These are phyloP conservation scores for Annulohypoxylon truncatum DNA, from an alignment of 2,329 filamentous ascomycete genomes.

Conservation along the genomic window DNA sequence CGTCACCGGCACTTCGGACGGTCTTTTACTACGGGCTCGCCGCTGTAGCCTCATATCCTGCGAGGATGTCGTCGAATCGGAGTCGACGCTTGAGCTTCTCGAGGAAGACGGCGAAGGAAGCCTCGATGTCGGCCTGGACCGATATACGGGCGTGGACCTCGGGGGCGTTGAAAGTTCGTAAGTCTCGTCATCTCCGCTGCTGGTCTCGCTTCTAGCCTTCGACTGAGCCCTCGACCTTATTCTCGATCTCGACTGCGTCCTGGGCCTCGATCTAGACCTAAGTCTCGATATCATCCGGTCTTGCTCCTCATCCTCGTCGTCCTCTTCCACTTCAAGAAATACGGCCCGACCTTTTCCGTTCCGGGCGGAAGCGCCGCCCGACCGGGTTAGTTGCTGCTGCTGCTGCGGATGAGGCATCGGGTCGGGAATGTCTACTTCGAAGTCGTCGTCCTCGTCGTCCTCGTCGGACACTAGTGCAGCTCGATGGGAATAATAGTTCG, in stretches of 20 bases:
- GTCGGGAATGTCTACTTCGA: slow-evolving; percentile 36
- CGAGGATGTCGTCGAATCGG: slow-evolving; percentile 53
- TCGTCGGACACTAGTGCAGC: slow-evolving; percentile 44
- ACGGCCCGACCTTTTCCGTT: slow-evolving; percentile 43
- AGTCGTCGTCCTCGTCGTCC: not conserved
- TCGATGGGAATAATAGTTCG: slow-evolving; percentile 45
- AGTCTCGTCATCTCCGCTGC: slow-evolving; percentile 39
- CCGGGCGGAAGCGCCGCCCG: slow-evolving; percentile 42
- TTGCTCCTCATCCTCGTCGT: slow-evolving; percentile 44
- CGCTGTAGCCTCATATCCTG: slow-evolving; percentile 49
- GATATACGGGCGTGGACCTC: slow-evolving; percentile 52
- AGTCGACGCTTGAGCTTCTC: slow-evolving; percentile 55
- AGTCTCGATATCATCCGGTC: slow-evolving; percentile 45
- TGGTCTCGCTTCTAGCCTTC: slow-evolving; percentile 23
- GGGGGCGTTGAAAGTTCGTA: slow-evolving; percentile 46
- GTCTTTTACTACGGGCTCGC: slow-evolving; percentile 41
- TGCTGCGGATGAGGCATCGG: slow-evolving; percentile 49
- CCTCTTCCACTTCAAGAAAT: slow-evolving; percentile 43
- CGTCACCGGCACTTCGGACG: slow-evolving; percentile 36
- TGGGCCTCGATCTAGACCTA: slow-evolving; percentile 39
- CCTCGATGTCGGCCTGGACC: slow-evolving; percentile 54
- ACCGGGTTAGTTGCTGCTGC: slow-evolving; percentile 43
- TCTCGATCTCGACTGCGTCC: slow-evolving; percentile 41
- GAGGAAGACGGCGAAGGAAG: slow-evolving; percentile 52
- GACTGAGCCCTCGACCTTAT: slow-evolving; percentile 42